A percentile compares a stretch with the other conserved stretches of the same genome.
These are phyloP conservation scores for Pseudogymnoascus sp. DNA, from an alignment of 2,329 filamentous ascomycete species.

Conservation along the genomic window DNA sequence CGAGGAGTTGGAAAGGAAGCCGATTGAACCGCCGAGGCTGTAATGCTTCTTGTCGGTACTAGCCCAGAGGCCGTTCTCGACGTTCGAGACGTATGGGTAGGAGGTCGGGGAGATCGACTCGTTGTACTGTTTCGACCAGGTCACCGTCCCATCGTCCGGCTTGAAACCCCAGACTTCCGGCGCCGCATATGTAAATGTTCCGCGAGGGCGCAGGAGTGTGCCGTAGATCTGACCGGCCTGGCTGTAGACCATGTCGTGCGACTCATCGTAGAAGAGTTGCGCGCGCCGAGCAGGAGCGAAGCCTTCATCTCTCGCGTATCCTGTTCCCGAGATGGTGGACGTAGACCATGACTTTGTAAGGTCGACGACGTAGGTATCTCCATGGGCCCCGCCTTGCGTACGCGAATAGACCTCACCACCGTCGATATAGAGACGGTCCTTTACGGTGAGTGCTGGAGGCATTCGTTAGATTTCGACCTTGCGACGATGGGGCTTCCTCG, in stretches of 20 bases:
- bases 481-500: background rate
- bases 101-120: background rate
- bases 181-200: background rate
- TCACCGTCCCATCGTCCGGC: background rate
- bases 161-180: background rate
- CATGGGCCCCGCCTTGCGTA: background rate
- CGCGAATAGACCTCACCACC: background rate
- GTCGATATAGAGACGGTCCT: constrained; percentile 1
- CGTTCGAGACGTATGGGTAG: background rate
- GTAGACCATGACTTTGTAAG: constrained; percentile 15
- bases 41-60: background rate
- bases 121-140: background rate
- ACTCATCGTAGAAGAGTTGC: background rate
- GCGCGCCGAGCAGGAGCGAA: background rate
- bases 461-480: background rate
- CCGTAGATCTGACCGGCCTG: background rate
- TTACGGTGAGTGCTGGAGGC: background rate
- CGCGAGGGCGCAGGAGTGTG: background rate
- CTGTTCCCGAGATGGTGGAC: constrained; percentile 7
- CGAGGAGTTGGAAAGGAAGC: background rate
- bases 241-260: constrained; percentile 3
- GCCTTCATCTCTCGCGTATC: background rate
- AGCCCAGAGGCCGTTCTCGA: background rate
- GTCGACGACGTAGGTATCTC: constrained; percentile 14
- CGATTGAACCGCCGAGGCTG: constrained; percentile 2